Evolutionary conservation across 495 filamentous ascomycete species (phyloP).

Genomic region (Entonaema liquescens): DNA sequence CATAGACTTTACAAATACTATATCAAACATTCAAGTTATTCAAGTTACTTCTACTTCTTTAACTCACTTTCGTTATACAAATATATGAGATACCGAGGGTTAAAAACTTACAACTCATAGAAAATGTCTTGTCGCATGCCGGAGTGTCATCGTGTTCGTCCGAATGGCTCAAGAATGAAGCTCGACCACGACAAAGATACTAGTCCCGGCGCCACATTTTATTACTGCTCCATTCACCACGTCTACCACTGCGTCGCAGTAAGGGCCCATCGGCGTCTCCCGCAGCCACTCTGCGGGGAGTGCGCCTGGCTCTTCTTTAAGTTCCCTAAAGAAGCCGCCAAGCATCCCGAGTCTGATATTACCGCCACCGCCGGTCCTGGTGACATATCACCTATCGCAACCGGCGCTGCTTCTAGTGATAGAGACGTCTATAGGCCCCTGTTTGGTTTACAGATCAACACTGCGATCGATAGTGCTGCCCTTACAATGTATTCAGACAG

Average conservation of each 20-base stretch:
- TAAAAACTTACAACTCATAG: neutral
- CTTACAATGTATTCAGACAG: neutral
- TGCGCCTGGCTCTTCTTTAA: constrained; percentile 39
- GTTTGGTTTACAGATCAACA: neutral
- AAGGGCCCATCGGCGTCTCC: constrained; percentile 27
- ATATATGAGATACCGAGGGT: constrained; percentile 7
- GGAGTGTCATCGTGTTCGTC: constrained; percentile 21
- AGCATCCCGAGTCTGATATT: constrained; percentile 27
- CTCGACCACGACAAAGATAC: constrained; percentile 38
- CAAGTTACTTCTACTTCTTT: too few species aligned
- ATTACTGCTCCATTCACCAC: constrained; percentile 37
- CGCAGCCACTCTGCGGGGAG: constrained; percentile 35
- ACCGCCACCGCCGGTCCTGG: constrained; percentile 7
- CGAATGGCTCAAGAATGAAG: constrained; percentile 19
- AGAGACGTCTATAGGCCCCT: neutral
- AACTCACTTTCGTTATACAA: constrained; percentile 24
- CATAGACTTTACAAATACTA: neutral
- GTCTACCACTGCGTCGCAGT: constrained; percentile 29
- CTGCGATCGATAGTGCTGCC: neutral
- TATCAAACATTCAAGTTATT: neutral
- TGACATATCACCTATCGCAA: neutral
- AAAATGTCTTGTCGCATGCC: constrained; percentile 35
- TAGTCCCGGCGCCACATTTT: constrained; percentile 26
- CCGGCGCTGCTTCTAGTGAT: neutral
- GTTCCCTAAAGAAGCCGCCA: constrained; percentile 29